Evolutionary conservation across 768 basidiomycete species (phyloP), one percentile per base, ranked within the genome.

Genomic region (Mycena galericulata): DNA sequence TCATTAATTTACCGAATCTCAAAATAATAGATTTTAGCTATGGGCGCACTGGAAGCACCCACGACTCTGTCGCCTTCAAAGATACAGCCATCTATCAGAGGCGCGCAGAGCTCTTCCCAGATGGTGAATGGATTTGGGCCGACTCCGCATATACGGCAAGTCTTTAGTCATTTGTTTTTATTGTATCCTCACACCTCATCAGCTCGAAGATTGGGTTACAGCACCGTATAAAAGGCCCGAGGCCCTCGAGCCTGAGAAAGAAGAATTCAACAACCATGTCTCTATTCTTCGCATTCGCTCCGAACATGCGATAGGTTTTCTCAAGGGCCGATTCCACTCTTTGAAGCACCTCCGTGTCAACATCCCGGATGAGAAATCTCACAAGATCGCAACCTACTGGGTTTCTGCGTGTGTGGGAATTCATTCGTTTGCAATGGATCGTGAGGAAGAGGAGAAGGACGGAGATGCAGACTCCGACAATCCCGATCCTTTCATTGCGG

Each of bases 71-170:
- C 8, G 80, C 79, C 15, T 82, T 72, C 71, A 36, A 74, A 38
- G 36, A 75, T 12, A 80, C 79, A 2, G 29, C 49, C 7, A 53
- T 77, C 10, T 53, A 43, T 36, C 68, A 74, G 43, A 57, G 80
- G 15, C 75, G 76, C 67, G 34, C 56, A 0, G 51, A 34, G 0
- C 47, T 81, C 6, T 65, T 82, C 14, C 53, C 68, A 6, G 61
- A 58, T 26, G 71, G 65, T 14, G 81, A 82, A 43, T 82, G 62
- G 32, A 72, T 81, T 17, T 82, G 80, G 80, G 80, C 75, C 17
- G 81, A 83, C 69, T 81, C 82, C 12, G 79, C 82, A 11, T 83
- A 83, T 69, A 78, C 80, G 4, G 67, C 56, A 6, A 12, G 15
- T 8, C 6, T 26, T 40, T 1, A 18, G 1, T n/a, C 17, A 10